Evolutionary conservation across 768 basidiomycete species (phyloP), one percentile per base, ranked within the genome.

Genomic region (Boletales sp.): DNA sequence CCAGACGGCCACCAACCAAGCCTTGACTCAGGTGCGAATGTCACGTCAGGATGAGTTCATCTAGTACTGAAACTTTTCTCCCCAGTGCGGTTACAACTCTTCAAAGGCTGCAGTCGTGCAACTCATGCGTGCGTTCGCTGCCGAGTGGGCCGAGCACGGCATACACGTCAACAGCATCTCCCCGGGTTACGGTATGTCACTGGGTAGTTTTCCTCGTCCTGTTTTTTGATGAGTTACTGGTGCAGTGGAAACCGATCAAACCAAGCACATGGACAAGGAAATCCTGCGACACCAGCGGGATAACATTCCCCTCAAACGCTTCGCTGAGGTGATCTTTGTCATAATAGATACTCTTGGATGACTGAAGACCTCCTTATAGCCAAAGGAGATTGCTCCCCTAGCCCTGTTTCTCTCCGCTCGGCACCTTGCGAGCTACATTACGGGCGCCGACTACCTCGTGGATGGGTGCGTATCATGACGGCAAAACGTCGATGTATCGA

Each of bases 51-150:
- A 34, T 15, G 6, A 7, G 34, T 15, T 34, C 5, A 34, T 14
- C 34, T 34, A 12, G 12, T 34, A 14, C 12, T 7, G 12, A 12
- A 14, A 14, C 11, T 15, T 15, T 34, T 13, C 9, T 3, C n/a
- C 14, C 7, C 46, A 69, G 67, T 63, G 67, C 1, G 69, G 69
- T 49, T 87, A 87, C 62, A 86, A 86, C 58, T 81, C 84, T 2
- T 83, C 80, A 51, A 88, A 88, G 68, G 84, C 80, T 0, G 87
- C 86, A 7, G 80, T 79, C 0, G 81, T 83, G 40, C 77, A 78
- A 37, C 78, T 87, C 47, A 70, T 75, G 0, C 81, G 79, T 51
- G 79, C 77, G 2, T 69, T 88, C 14, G 82, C 85, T 1, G 74
- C 80, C 13, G 84, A 86, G 62, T 74, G 86, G 83, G 78, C 80